Base-by-base conservation (phyloP, 495 filamentous ascomycete species). In the Chlorociboria aeruginascens region DNA sequence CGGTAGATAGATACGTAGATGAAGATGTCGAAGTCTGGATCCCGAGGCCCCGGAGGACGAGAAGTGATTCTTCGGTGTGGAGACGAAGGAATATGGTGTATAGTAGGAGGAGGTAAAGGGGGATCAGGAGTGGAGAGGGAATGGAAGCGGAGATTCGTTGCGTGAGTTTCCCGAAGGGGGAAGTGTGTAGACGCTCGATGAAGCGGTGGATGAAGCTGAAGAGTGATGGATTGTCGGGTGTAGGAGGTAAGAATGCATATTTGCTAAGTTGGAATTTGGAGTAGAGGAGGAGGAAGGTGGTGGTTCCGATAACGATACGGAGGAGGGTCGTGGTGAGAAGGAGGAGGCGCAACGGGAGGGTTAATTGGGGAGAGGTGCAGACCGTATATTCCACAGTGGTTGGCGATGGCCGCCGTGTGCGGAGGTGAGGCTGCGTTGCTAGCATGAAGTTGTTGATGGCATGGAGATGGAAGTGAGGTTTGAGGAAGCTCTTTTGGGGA, bases 341-440 rank as follows among this genome's bases (percentile, higher is more conserved):
- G 6, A 61, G 10, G 40, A 69, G 48, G 34, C 69, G 77, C 7
- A 79, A 51, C 6, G 74, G 66, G 46, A 80, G 62, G 38, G 76
- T 83, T 1, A 63, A 65, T 10, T 69, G 58, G 8, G 71, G 73
- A 48, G 74, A 73, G 56, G 86, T 90, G 48, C 86, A 88, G 42
- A 92, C 82, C 41, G 83, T 87, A 69, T 85, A 93, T 56, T 84
- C 82, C 54, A 79, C 78, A n/a, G 87, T 90, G 17, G 86, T 89
- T 35, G 86, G 82, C 32, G 87, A 90, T 40, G 87, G 86, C 42
- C 82, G 82, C 56, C 77, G 76, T 43, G 76, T 75, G 50, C 70
- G 75, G 35, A 93, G 80, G 49, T 69, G 68, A 0, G 72, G 70
- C 1, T 63, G 31, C 1, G 70, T 69, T 33, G 68, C 70, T 51